Percentiles rank a stretch among this genome's conserved stretches.
Evolutionary conservation across 768 basidiomycete species (phyloP).

Genomic region (Serendipita sp.): DNA sequence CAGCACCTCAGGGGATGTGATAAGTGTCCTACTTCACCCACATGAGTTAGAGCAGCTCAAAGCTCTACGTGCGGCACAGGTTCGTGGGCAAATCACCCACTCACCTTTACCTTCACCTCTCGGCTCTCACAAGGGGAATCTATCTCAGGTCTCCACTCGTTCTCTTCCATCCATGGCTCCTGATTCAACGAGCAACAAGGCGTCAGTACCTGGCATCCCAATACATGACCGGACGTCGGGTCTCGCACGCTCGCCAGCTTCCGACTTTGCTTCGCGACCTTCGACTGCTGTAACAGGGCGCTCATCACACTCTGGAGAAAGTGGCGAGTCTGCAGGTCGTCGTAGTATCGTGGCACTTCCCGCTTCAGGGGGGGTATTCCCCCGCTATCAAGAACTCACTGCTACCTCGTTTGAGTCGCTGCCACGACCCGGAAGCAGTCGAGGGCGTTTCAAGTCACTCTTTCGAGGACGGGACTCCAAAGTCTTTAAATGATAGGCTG

Average conservation of each 20-base stretch:
- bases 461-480: neutral
- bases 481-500: neutral
- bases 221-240: neutral
- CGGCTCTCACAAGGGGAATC: neutral
- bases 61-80: neutral
- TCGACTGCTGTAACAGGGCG: neutral
- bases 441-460: slow-evolving; percentile 1
- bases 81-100: neutral
- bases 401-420: neutral
- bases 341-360: neutral
- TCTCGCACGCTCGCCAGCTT: neutral
- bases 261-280: neutral
- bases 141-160: neutral
- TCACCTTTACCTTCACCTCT: neutral
- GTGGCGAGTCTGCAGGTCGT: neutral
- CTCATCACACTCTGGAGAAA: neutral
- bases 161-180: neutral
- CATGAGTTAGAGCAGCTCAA: neutral
- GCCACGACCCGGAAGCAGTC: neutral
- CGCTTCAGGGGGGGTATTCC: neutral
- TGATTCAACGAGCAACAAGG: neutral
- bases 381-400: neutral
- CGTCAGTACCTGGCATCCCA: neutral
- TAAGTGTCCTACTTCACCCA: neutral
- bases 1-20: neutral